A percentile compares a stretch with the other conserved stretches of the same genome.
Conservation (phyloP, 257 asterid species). For the Osmanthus fragrans region DNA sequence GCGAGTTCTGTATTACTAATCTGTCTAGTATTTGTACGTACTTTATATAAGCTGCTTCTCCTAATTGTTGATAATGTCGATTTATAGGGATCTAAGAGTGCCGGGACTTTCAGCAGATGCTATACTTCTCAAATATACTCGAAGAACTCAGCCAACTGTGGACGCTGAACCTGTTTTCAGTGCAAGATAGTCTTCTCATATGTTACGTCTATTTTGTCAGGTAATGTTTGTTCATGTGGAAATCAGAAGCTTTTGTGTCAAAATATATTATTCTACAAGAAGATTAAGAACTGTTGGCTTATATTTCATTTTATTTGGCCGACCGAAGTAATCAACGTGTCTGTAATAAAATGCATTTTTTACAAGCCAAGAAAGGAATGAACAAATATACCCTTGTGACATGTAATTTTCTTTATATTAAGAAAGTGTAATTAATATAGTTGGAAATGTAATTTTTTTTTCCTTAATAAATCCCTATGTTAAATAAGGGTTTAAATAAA, state of each 20-base stretch:
- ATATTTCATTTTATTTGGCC: too few species aligned
- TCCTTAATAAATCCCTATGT: too few species aligned
- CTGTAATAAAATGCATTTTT: too few species aligned
- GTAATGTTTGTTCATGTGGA: neutral
- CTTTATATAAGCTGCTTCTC: neutral
- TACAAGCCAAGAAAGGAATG: too few species aligned
- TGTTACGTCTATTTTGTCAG: neutral
- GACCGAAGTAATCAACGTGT: too few species aligned
- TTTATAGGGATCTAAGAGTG: constrained; percentile 74
- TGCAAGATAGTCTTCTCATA: constrained; percentile 47
- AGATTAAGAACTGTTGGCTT: too few species aligned
- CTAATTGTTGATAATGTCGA: constrained; percentile 13
- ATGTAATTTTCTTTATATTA: too few species aligned
- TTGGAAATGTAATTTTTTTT: too few species aligned
- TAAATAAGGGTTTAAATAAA: too few species aligned
- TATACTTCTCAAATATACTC: constrained; percentile 82
- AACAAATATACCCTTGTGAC: too few species aligned
- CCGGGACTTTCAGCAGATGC: constrained; percentile 93
- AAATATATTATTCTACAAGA: too few species aligned
- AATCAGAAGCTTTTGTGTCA: neutral
- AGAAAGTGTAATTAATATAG: too few species aligned
- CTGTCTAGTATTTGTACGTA: neutral
- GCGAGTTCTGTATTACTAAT: neutral
- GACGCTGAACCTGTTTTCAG: constrained; percentile 82
- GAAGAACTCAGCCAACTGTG: constrained; percentile 67